phyloP scores from a whole-genome alignment of 768 basidiomycete genomes.

The Tephrocybe sp. region DNA sequence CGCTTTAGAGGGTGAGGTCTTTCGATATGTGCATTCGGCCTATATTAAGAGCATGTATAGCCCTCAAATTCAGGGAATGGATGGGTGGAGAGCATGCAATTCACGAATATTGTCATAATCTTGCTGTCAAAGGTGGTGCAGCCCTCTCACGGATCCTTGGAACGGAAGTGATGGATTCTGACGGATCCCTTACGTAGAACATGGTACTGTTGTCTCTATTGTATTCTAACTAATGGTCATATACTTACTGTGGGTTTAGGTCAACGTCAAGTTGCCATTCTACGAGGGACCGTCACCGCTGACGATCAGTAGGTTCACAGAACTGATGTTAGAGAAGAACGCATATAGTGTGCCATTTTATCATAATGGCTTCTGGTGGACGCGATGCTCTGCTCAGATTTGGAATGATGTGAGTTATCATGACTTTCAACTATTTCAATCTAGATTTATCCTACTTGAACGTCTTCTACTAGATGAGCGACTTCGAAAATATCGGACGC shows the following conservation, averaged over 20 bases:
- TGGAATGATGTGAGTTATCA: slow-evolving; percentile 18
- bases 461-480: not conserved
- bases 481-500: slow-evolving; percentile 4
- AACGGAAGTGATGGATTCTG: not conserved
- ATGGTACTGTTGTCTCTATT: not conserved
- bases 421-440: no score
- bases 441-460: no score
- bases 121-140: not conserved
- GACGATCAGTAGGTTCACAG: slow-evolving; percentile 20
- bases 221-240: no score
- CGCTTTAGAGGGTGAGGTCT: not conserved
- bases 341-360: slow-evolving; percentile 13
- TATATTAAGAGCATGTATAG: not conserved
- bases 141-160: not conserved
- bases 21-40: not conserved
- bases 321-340: slow-evolving; percentile 28
- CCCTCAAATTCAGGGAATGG: not conserved
- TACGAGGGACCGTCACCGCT: slow-evolving; percentile 11
- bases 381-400: slow-evolving; percentile 18
- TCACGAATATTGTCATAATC: not conserved
- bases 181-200: not conserved
- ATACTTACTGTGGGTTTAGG: not conserved
- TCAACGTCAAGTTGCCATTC: slow-evolving; percentile 20
- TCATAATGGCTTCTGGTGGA: slow-evolving; percentile 20
- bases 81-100: not conserved